Conservation (phyloP, 78 protist species). For the Speleostelium caveatum region DNA sequence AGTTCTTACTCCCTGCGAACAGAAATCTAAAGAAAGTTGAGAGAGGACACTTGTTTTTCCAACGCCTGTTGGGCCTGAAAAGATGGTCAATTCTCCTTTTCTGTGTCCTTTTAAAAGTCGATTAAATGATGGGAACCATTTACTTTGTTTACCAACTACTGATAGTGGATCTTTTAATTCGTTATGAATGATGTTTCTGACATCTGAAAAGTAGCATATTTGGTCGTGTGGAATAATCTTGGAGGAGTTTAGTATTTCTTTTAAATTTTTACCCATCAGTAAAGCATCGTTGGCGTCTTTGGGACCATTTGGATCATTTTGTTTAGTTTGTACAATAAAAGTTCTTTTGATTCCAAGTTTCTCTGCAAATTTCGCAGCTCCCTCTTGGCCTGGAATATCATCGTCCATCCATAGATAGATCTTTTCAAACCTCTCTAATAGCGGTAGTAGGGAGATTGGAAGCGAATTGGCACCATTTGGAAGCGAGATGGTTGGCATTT, state of each 20-base stretch:
- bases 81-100: slow-evolving; percentile 87
- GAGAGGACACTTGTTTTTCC: slow-evolving; percentile 84
- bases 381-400: slow-evolving; percentile 84
- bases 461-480: slow-evolving; percentile 86
- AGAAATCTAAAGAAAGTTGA: slow-evolving; percentile 84
- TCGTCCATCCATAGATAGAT: slow-evolving; percentile 90
- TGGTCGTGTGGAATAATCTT: slow-evolving; percentile 77
- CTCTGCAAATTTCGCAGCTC: slow-evolving; percentile 83
- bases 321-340: slow-evolving; percentile 45
- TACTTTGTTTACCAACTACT: slow-evolving; percentile 60
- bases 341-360: slow-evolving; percentile 80
- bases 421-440: slow-evolving; percentile 81
- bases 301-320: slow-evolving; percentile 56
- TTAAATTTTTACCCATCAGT: slow-evolving; percentile 35
- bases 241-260: slow-evolving; percentile 43
- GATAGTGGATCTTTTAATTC: slow-evolving; percentile 70
- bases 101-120: slow-evolving; percentile 86
- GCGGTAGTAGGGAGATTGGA: slow-evolving; percentile 64
- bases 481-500: slow-evolving; percentile 86
- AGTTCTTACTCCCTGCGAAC: slow-evolving; percentile 79
- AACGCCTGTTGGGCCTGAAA: slow-evolving; percentile 91
- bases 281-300: slow-evolving; percentile 90
- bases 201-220: slow-evolving; percentile 55
- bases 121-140: slow-evolving; percentile 79
- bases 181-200: slow-evolving; percentile 37